Conservation (phyloP, 495 filamentous ascomycete species). For the Neurospora intermedia region DNA sequence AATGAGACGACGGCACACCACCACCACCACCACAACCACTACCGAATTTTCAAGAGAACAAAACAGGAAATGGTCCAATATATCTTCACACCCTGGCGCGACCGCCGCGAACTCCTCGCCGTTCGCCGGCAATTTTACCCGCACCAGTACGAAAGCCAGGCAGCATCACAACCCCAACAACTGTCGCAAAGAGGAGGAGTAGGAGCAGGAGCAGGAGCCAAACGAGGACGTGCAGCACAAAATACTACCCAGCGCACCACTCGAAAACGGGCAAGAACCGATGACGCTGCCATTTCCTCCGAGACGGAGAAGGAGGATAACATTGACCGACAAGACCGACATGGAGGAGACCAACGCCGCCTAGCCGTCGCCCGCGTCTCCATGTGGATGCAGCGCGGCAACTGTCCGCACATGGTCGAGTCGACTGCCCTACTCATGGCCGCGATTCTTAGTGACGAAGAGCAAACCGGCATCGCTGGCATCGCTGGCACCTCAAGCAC, state of each 20-base stretch:
- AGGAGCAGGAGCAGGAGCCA: background rate
- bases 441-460: constrained; percentile 53
- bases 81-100: constrained; percentile 71
- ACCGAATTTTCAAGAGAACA: background rate
- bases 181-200: background rate
- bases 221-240: background rate
- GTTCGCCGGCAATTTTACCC: constrained; percentile 62
- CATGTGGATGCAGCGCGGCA: constrained; percentile 55
- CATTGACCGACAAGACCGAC: no score
- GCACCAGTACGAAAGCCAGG: background rate
- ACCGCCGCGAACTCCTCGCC: constrained; percentile 49
- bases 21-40: background rate
- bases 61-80: constrained; percentile 54
- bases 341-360: constrained; percentile 9
- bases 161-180: background rate
- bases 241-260: background rate
- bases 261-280: no score
- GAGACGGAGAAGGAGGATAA: no score
- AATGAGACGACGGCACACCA: background rate
- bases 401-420: constrained; percentile 72
- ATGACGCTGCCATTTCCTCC: no score
- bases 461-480: constrained; percentile 33
- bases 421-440: constrained; percentile 68
- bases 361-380: constrained; percentile 38
- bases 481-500: constrained; percentile 8